Evolutionary conservation across 1,139 yeast species (phyloP).

Genomic region (Candida pseudocylindracea): DNA sequence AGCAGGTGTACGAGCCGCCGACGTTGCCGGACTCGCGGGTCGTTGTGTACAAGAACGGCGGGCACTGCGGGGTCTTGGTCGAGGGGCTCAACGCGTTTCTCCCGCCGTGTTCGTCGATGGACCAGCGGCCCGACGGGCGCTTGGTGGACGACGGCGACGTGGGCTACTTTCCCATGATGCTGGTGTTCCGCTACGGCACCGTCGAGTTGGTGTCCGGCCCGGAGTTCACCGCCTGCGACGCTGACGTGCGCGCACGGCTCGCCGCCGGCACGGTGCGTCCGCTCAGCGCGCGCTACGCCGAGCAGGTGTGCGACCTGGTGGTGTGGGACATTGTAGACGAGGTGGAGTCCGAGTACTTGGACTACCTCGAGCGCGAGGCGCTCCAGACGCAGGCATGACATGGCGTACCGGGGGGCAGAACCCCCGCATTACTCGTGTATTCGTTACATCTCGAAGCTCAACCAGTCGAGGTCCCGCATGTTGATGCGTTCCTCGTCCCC

Average conservation of each 20-base stretch:
- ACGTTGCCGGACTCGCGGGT: conserved; percentile 35
- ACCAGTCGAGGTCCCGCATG: conserved; percentile 19
- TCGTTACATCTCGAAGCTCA: conserved; percentile 17
- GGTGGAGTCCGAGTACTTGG: conserved; percentile 44
- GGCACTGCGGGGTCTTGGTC: conserved; percentile 38
- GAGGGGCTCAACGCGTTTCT: conserved; percentile 51
- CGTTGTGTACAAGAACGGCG: conserved; percentile 59
- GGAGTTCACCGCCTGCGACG: conserved; percentile 20
- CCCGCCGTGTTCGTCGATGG: conserved; percentile 16
- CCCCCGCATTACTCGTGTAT: no score
- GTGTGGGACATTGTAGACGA: conserved; percentile 75
- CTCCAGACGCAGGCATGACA: not conserved
- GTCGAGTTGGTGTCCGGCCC: conserved; percentile 57
- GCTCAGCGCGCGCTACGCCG: conserved; percentile 39
- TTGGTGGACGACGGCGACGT: conserved; percentile 54
- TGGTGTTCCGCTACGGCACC: conserved; percentile 63
- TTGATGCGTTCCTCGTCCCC: conserved; percentile 1
- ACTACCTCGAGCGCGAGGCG: conserved; percentile 14
- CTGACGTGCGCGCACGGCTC: no score
- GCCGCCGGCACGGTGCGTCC: conserved; percentile 7
- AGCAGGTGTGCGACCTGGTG: conserved; percentile 59
- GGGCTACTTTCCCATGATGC: conserved; percentile 83
- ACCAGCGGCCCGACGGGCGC: conserved; percentile 8
- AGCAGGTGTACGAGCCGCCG: conserved; percentile 9
- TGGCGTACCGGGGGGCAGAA: no score